Percentiles rank a stretch among this genome's conserved stretches.
These are phyloP conservation scores for Erodium moschatum DNA, from an alignment of 441 rosid species.

Conservation along the genomic window DNA sequence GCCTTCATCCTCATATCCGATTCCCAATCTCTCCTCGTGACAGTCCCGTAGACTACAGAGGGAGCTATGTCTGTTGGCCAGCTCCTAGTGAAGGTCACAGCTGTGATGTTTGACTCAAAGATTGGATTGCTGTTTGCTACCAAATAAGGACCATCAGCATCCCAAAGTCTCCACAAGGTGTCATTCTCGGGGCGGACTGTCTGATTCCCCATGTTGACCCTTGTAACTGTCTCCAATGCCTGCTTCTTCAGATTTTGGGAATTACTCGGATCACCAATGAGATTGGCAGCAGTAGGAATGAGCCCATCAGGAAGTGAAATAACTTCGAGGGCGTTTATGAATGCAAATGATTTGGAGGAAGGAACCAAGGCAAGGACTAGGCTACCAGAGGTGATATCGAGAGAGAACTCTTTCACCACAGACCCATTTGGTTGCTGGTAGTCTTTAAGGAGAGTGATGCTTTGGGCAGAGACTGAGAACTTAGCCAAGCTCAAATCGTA, in stretches of 20 bases:
- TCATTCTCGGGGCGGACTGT: slow-evolving; percentile 48
- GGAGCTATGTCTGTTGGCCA: slow-evolving; percentile 50
- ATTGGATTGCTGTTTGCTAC: slow-evolving; percentile 22
- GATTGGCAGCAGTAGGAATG: slow-evolving; percentile 38
- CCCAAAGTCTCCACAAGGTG: slow-evolving; percentile 69
- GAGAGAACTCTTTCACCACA: slow-evolving; percentile 48
- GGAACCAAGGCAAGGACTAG: slow-evolving; percentile 49
- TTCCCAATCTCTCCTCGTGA: slow-evolving; percentile 37
- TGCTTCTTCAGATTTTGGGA: slow-evolving; percentile 25
- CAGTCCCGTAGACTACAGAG: slow-evolving; percentile 61
- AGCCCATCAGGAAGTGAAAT: slow-evolving; percentile 50
- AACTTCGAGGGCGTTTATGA: slow-evolving; percentile 68
- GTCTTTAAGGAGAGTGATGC: slow-evolving; percentile 50
- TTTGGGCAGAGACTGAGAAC: slow-evolving; percentile 65
- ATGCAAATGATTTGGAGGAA: slow-evolving; percentile 41
- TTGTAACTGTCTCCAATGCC: slow-evolving; percentile 59
- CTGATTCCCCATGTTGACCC: slow-evolving; percentile 82
- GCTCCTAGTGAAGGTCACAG: slow-evolving; percentile 41
- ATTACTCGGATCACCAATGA: slow-evolving; percentile 24
- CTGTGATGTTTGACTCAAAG: slow-evolving; percentile 30
- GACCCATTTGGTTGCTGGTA: slow-evolving; percentile 26
- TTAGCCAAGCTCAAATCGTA: slow-evolving; percentile 44
- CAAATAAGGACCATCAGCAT: slow-evolving; percentile 41
- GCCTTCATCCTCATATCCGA: slow-evolving; percentile 23
- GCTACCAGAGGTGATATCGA: slow-evolving; percentile 36